Conservation (phyloP, 805 yeast genomes). For the Kluyveromyces lactis region DNA sequence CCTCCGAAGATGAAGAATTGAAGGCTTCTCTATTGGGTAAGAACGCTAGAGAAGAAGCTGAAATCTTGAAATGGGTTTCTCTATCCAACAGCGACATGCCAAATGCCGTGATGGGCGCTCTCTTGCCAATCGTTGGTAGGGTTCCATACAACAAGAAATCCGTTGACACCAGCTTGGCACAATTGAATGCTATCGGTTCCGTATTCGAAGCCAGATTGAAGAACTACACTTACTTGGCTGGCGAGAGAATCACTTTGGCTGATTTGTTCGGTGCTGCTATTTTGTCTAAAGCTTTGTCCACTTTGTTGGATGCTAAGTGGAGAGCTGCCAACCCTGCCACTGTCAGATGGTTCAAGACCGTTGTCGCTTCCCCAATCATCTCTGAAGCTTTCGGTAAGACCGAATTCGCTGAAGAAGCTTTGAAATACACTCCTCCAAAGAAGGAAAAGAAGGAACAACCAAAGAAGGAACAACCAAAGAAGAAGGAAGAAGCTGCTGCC, state of each 20-base stretch:
- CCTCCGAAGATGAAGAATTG: constrained; percentile 30
- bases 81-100: constrained; percentile 63
- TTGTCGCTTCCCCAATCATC: constrained; percentile 38
- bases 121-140: constrained; percentile 51
- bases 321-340: constrained; percentile 53
- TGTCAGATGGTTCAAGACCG: constrained; percentile 69
- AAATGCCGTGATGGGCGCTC: constrained; percentile 36
- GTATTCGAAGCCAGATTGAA: constrained; percentile 51
- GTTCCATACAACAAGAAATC: constrained; percentile 73
- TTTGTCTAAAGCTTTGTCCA: constrained; percentile 30
- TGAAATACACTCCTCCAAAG: constrained; percentile 60
- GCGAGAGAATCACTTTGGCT: constrained; percentile 49
- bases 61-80: constrained; percentile 68
- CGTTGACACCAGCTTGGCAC: constrained; percentile 39
- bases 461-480: constrained; percentile 32
- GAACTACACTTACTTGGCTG: constrained; percentile 63
- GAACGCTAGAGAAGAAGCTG: constrained; percentile 49
- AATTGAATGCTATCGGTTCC: constrained; percentile 33
- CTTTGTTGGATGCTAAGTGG: constrained; percentile 57
- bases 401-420: constrained; percentile 54
- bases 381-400: constrained; percentile 41
- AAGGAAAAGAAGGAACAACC: constrained; percentile 41
- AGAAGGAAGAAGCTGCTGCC: constrained; percentile 33
- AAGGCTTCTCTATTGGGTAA: constrained; percentile 48
- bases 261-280: constrained; percentile 18